A percentile compares a stretch with the other conserved stretches of the same genome.
These are phyloP conservation scores for Xerocomus amazonicus DNA, from an alignment of 1,284 basidiomycete species.

Conservation along the genomic window DNA sequence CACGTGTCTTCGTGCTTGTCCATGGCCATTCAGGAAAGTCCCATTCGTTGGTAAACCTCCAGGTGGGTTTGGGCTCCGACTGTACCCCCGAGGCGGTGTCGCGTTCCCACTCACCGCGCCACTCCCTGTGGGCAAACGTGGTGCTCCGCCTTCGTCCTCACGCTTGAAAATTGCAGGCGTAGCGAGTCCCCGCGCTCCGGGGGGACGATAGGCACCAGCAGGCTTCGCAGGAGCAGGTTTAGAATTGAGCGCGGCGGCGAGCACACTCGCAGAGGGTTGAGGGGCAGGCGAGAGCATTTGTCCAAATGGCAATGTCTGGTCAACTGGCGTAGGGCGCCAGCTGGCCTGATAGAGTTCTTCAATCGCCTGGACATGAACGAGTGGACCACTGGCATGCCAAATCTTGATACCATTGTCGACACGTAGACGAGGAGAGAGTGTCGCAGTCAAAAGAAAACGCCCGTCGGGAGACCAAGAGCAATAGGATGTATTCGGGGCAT, in stretches of 20 bases:
- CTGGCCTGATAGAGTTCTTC: constrained; percentile 88
- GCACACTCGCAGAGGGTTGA: constrained; percentile 58
- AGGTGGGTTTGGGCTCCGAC: constrained; percentile 33
- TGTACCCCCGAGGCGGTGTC: constrained; percentile 44
- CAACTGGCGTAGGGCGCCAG: constrained; percentile 77
- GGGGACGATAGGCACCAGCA: constrained; percentile 85
- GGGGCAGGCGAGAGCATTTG: constrained; percentile 74
- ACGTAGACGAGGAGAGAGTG: constrained; percentile 87
- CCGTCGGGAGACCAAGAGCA: constrained; percentile 98
- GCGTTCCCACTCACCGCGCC: constrained; percentile 52
- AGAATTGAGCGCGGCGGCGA: constrained; percentile 34
- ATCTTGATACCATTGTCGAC: constrained; percentile 98
- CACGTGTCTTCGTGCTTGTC: constrained; percentile 44
- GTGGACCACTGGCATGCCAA: constrained; percentile 88
- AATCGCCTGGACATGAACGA: constrained; percentile 74
- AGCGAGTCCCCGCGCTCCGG: constrained; percentile 83
- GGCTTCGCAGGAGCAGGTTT: constrained; percentile 49
- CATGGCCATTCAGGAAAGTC: constrained; percentile 32
- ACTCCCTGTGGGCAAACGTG: constrained; percentile 33
- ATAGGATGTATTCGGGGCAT: constrained; percentile 89
- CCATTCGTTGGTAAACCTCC: constrained; percentile 25
- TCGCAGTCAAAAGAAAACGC: constrained; percentile 89
- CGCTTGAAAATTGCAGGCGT: constrained; percentile 86
- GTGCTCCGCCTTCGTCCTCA: constrained; percentile 75
- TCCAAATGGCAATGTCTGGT: constrained; percentile 70